Evolutionary conservation across 2,329 filamentous ascomycete genomes (phyloP), one percentile per base, ranked within the genome.

Genomic region (Cryphonectria carpinicola): DNA sequence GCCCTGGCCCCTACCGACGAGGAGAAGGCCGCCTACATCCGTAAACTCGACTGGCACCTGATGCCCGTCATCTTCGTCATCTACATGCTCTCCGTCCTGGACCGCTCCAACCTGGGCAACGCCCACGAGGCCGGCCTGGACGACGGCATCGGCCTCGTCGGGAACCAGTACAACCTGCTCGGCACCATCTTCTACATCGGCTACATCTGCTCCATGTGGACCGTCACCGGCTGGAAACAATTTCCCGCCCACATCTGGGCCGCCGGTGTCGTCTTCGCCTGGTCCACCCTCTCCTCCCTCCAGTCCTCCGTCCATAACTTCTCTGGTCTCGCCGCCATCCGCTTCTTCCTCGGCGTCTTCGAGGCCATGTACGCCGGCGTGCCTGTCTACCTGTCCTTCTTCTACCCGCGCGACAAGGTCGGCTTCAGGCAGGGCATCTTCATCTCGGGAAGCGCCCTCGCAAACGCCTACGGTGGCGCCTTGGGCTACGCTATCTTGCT

Each of bases 401-500:
- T 90, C 80, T 91, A 90, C 75, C 82, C 86, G 10, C 81, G 88
- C 19, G 81, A 86, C 49, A 86, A 87, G 74, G 79, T 89, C 17
- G 88, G 88, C 43, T 80, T 89, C 41, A 81, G 88, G 3, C 84
- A 84, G 66, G 88, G 87, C 2, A 76, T 90, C 32, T 90, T 89
- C 73, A 74, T 85, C 17, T 82, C 83, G 28, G 82, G 82, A 0
- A 78, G 78, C 2, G 80, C 80, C 1, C 73, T 81, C 8, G 80
- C 81, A 4, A 81, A 81, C 58, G 80, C 79, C 4, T 81, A 82
- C 69, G 80, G 80, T 4, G 76, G 78, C 7, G 79, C 80, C 4
- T 77, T 86, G 11, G 80, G 80, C 4, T 82, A 81, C 63, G 80
- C 78, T 1, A 80, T 81, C 58, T 77, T 76, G 0, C 76, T 78